Base-by-base conservation (phyloP, 257 asterid genomes). In the Solanum pinnatisectum region DNA sequence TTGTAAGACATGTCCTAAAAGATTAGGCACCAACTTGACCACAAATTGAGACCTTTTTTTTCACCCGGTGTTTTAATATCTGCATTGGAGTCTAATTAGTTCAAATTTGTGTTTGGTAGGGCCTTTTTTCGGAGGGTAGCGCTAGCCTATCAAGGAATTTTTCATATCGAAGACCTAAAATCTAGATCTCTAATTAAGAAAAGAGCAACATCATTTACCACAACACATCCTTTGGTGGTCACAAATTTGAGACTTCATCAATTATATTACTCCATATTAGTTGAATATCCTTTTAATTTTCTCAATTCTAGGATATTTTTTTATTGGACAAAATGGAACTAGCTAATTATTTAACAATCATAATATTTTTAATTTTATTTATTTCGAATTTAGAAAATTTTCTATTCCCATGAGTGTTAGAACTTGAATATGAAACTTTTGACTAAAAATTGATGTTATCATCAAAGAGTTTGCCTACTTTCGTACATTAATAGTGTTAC, bases 51-150 rank as follows among this genome's bases (percentile, higher is more conserved):
- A 37, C 11, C 60, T 16, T 16, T 6, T 52, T 49, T 46, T 6
- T 7, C 46, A 0, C 3, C 3, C 3, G 8, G 2, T 15, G 3
- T 5, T 20, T 16, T 9, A 16, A 52, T 52, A 16, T 16, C 0
- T 52, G 9, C 1, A 52, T 16, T 52, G 0, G 8, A 52, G 1
- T 52, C 1, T 52, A 16, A 52, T 52, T 16, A 16, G 16, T 52
- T 16, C 2, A 20, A 2, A 52, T 52, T 16, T 52, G 22, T 49
- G 20, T 14, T 46, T 2, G 3, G 0, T 49, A 49, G 22, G 8
- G 0, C 9, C 10, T 40, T 52, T 16, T 15, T 5, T 52, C 10
- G 3, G 1, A 0, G 7, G 22, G 3, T 16, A 52, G 9, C 23
- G 9, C 60, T 15, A 16, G 3, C 20, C 8, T 52, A 16, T 52